phyloP scores from a whole-genome alignment of 2,329 filamentous ascomycete genomes.

The Beauveria bassiana region DNA sequence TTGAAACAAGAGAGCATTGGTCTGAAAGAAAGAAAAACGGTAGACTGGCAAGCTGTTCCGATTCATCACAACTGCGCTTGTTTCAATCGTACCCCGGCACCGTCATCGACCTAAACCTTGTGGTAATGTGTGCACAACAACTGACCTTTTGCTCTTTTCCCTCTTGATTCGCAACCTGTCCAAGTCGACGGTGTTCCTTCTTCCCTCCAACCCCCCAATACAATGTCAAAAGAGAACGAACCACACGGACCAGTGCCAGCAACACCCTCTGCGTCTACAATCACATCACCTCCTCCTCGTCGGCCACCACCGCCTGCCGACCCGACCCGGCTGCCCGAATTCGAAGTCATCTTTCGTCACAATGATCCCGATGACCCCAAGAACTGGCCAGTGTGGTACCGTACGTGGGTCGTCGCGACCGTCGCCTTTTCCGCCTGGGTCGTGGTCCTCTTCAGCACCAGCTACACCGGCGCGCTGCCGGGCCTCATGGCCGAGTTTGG shows the following conservation, averaged over 20 bases:
- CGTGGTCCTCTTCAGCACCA: conserved; percentile 60
- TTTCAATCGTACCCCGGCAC: neutral
- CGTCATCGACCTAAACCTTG: neutral
- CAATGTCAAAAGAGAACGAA: neutral
- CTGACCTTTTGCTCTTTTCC: neutral
- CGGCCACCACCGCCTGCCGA: neutral
- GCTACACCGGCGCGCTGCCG: conserved; percentile 60
- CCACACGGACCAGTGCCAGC: neutral
- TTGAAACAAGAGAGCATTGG: neutral
- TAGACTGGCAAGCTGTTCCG: neutral
- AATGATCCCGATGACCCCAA: conserved; percentile 57
- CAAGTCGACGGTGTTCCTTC: neutral
- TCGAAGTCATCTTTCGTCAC: conserved; percentile 60
- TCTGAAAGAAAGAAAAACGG: neutral
- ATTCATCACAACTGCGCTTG: neutral
- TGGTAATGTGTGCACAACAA: neutral
- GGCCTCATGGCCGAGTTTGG: conserved; percentile 58
- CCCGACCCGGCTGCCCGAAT: conserved; percentile 30
- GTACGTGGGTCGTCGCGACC: conserved; percentile 28
- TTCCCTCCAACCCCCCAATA: neutral
- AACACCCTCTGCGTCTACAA: neutral
- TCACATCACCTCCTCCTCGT: neutral
- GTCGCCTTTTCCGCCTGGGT: conserved; percentile 32
- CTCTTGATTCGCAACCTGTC: neutral
- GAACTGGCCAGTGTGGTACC: conserved; percentile 52